Percentiles rank a stretch among this genome's conserved stretches.
These are phyloP conservation scores for Trichosporon ovoides DNA, from an alignment of 1,284 basidiomycete genomes.

Conservation along the genomic window DNA sequence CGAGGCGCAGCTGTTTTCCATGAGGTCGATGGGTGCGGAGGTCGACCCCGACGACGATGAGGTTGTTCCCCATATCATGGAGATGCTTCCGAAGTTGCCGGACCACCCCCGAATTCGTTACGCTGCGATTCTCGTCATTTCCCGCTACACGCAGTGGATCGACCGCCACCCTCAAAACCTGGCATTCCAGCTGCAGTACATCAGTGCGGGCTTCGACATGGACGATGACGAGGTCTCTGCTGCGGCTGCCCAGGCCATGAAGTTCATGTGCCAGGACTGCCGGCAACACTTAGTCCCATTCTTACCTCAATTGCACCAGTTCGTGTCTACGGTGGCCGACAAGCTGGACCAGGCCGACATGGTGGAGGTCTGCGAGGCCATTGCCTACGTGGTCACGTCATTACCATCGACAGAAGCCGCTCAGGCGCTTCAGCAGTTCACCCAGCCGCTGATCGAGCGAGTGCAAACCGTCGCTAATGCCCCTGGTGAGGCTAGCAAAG, in stretches of 20 bases:
- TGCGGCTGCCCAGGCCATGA: constrained; percentile 92
- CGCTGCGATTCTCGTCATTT: constrained; percentile 89
- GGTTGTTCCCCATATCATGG: constrained; percentile 90
- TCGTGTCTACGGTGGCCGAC: constrained; percentile 68
- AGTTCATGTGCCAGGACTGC: constrained; percentile 96
- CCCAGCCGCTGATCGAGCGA: constrained; percentile 55
- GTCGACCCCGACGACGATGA: constrained; percentile 76
- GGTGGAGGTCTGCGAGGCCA: constrained; percentile 87
- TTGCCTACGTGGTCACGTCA: constrained; percentile 86
- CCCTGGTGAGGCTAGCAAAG: constrained; percentile 54
- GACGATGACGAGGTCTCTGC: constrained; percentile 76
- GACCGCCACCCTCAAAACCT: constrained; percentile 85
- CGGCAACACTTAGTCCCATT: constrained; percentile 88
- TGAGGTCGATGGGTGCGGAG: constrained; percentile 97
- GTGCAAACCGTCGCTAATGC: constrained; percentile 45
- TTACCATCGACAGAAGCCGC: constrained; percentile 81
- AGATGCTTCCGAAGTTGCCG: constrained; percentile 84
- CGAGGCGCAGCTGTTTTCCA: constrained; percentile 94
- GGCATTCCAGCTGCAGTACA: constrained; percentile 77
- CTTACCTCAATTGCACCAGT: constrained; percentile 84
- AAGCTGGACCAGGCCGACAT: constrained; percentile 82
- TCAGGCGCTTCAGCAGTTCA: constrained; percentile 75
- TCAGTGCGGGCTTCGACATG: constrained; percentile 85
- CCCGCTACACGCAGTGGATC: constrained; percentile 96
- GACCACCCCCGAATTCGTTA: constrained; percentile 88